Percentiles rank a stretch among this genome's conserved stretches.
Evolutionary conservation across 495 filamentous ascomycete genomes (phyloP).

Genomic region (Aspergillus egyptiacus): DNA sequence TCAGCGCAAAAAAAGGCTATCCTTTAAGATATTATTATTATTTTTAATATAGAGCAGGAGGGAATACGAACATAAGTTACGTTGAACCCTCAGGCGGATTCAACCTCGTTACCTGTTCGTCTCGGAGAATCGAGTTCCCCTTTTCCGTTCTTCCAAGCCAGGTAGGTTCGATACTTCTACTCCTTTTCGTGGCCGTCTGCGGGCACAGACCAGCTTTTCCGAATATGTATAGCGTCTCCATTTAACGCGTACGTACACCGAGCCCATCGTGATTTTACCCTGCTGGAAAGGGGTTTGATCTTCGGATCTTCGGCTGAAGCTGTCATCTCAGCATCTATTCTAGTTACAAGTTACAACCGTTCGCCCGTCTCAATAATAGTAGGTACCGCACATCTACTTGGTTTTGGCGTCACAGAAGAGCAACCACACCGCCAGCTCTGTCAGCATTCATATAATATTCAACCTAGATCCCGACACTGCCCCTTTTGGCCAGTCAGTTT

Average conservation of each 20-base stretch:
- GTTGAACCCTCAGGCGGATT: too few relatives aligned
- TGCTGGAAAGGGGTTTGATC: not conserved
- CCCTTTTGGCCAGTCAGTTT: not conserved
- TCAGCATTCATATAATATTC: too few relatives aligned
- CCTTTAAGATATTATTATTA: too few relatives aligned
- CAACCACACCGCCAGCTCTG: too few relatives aligned
- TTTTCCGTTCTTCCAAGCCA: not conserved
- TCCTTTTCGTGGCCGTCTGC: not conserved
- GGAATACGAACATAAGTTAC: too few relatives aligned
- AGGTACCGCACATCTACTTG: too few relatives aligned
- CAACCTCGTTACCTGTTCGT: too few relatives aligned
- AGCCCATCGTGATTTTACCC: constrained; percentile 9
- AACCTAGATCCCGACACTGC: not conserved
- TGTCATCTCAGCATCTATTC: constrained; percentile 13
- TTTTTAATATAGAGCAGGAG: too few relatives aligned
- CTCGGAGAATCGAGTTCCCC: not conserved
- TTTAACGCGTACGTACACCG: constrained; percentile 17
- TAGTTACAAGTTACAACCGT: too few relatives aligned
- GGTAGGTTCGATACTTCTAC: not conserved
- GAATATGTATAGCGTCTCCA: constrained; percentile 9
- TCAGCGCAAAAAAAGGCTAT: too few relatives aligned
- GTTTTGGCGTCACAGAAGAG: too few relatives aligned
- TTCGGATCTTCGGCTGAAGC: not conserved
- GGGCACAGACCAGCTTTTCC: constrained; percentile 6
- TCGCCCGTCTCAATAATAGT: not conserved